phyloP scores from a whole-genome alignment of 768 basidiomycete genomes.

The Tricholoma sp. region DNA sequence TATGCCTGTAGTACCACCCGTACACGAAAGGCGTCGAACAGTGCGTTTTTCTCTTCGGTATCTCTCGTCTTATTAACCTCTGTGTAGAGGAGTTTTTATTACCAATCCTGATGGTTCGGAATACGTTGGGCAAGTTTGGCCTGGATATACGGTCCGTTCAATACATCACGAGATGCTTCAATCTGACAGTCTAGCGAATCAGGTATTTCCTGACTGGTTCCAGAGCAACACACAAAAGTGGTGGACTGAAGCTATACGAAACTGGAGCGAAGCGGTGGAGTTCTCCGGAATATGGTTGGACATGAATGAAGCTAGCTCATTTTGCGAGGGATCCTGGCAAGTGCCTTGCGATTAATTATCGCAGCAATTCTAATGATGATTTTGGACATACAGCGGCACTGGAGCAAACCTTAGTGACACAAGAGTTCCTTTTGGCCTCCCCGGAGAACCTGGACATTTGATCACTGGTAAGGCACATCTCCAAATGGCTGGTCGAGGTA shows the following conservation, averaged over 20 bases:
- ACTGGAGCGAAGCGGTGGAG: slow-evolving; percentile 49
- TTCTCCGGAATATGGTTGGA: slow-evolving; percentile 67
- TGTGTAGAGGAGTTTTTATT: slow-evolving; percentile 57
- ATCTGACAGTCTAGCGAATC: background rate
- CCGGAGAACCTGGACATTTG: slow-evolving; percentile 48
- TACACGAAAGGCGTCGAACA: slow-evolving; percentile 57
- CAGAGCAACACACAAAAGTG: slow-evolving; percentile 43
- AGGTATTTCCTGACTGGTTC: slow-evolving; percentile 65
- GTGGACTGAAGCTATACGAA: slow-evolving; percentile 58
- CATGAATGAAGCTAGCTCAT: slow-evolving; percentile 66
- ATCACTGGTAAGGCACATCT: slow-evolving; percentile 28
- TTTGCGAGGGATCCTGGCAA: slow-evolving; percentile 58
- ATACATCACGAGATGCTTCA: background rate
- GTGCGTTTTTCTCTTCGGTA: slow-evolving; percentile 27
- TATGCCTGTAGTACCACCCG: slow-evolving; percentile 50
- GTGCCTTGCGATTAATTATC: slow-evolving; percentile 3
- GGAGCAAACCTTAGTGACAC: slow-evolving; percentile 53
- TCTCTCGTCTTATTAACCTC: background rate
- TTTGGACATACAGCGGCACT: slow-evolving; percentile 40
- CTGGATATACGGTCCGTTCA: slow-evolving; percentile 56
- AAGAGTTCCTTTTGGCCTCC: slow-evolving; percentile 48
- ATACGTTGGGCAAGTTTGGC: slow-evolving; percentile 76
- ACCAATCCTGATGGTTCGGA: slow-evolving; percentile 71
- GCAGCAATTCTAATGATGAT: background rate
- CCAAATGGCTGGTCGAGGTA: background rate